Evolutionary conservation across 208 protist genomes (phyloP).

Genomic region (Leishmania braziliensis): DNA sequence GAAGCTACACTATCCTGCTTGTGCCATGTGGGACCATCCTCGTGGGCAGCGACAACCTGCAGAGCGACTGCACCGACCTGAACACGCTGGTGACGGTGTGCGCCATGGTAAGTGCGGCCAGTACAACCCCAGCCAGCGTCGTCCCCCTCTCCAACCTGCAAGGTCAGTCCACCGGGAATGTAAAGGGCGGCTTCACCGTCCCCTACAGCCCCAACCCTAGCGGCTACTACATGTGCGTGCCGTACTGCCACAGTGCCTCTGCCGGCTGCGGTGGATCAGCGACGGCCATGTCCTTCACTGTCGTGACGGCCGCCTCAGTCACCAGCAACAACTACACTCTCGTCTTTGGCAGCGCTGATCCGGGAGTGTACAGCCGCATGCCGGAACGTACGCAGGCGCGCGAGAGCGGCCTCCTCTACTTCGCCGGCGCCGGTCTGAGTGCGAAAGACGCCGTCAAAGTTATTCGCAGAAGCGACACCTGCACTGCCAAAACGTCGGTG

Average conservation of each 20-base stretch:
- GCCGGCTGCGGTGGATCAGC: constrained; percentile 35
- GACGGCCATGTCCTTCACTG: constrained; percentile 63
- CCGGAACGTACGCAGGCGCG: constrained; percentile 72
- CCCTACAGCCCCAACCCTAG: constrained; percentile 47
- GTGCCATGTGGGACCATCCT: constrained; percentile 43
- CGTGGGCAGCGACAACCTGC: constrained; percentile 17
- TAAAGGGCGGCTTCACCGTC: constrained; percentile 61
- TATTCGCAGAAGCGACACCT: constrained; percentile 45
- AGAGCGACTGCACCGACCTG: constrained; percentile 40
- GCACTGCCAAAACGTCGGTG: constrained; percentile 54
- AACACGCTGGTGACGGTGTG: constrained; percentile 55
- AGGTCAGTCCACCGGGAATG: constrained; percentile 27
- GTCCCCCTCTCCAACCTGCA: constrained; percentile 36
- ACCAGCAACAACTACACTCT: constrained; percentile 21
- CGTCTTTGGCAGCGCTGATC: constrained; percentile 58
- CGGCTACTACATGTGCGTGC: constrained; percentile 82
- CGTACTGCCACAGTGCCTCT: constrained; percentile 65
- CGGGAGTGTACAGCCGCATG: constrained; percentile 55
- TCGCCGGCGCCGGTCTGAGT: constrained; percentile 61
- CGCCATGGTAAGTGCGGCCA: constrained; percentile 26
- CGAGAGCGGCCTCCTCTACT: constrained; percentile 56
- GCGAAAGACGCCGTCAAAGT: constrained; percentile 59
- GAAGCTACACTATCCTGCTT: constrained; percentile 67
- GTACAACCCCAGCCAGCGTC: constrained; percentile 13
- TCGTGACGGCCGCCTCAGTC: constrained; percentile 38